Conservation (phyloP, 306 rosid genomes). For the Pyrus communis region DNA sequence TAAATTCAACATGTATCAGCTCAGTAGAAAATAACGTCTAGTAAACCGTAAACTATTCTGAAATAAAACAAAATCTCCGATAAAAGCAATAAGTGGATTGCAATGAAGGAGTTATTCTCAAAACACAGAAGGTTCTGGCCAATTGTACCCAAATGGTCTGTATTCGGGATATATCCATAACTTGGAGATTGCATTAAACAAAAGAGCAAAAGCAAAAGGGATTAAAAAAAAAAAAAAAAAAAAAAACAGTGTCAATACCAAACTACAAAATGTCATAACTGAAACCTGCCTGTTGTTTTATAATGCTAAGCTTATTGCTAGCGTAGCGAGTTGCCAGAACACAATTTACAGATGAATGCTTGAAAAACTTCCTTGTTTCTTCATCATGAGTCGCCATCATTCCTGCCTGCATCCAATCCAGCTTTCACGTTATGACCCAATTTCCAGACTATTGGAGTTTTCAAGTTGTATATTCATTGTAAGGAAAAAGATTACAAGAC, state of each 20-base stretch:
- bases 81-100: not conserved
- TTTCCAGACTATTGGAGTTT: not conserved
- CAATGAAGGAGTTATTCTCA: not conserved
- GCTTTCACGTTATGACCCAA: constrained; percentile 7
- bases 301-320: constrained; percentile 63
- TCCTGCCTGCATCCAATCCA: constrained; percentile 53
- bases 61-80: not conserved
- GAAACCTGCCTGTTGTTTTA: constrained; percentile 68
- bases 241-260: not conserved
- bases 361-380: constrained; percentile 76
- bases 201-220: not conserved
- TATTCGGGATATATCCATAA: not conserved
- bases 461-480: too few species aligned
- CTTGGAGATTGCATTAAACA: not conserved
- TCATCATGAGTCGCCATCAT: constrained; percentile 92
- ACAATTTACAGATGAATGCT: constrained; percentile 85
- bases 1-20: constrained; percentile 12
- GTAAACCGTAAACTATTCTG: not conserved
- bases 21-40: constrained; percentile 1
- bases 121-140: not conserved
- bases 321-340: constrained; percentile 76
- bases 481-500: too few species aligned
- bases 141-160: not conserved
- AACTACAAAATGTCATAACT: not conserved
- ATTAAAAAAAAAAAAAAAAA: too few species aligned